These are phyloP conservation scores for Salix koriyanagi DNA, from an alignment of 345 rosid species.

Conservation along the genomic window DNA sequence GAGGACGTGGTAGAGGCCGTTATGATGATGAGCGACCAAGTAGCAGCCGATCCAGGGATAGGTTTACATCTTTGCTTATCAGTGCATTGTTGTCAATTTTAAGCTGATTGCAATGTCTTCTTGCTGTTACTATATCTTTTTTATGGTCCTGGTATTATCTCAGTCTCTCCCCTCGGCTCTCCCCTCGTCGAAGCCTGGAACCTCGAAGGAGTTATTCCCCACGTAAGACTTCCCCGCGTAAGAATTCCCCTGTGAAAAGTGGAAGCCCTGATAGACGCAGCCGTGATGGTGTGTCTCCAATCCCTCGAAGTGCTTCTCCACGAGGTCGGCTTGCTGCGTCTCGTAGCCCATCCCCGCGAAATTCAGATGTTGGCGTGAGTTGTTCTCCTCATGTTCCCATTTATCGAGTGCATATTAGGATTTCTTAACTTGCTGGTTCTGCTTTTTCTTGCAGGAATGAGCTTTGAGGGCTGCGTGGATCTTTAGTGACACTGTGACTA, in stretches of 20 bases:
- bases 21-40: constrained; percentile 44
- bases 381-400: neutral
- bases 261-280: constrained; percentile 36
- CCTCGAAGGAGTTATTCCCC: constrained; percentile 42
- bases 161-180: constrained; percentile 44
- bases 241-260: constrained; percentile 26
- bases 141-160: neutral
- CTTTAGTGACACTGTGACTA: constrained; percentile 4
- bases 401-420: neutral
- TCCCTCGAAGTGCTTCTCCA: constrained; percentile 36
- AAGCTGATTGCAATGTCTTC: neutral
- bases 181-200: constrained; percentile 40
- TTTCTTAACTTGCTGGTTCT: constrained; percentile 13
- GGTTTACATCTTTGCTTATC: constrained; percentile 21
- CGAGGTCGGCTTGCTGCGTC: constrained; percentile 34
- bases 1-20: constrained; percentile 39
- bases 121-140: neutral
- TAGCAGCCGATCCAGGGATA: constrained; percentile 42
- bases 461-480: constrained; percentile 9
- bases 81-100: neutral
- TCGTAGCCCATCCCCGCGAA: constrained; percentile 28
- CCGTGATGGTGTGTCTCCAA: constrained; percentile 26
- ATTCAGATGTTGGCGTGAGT: constrained; percentile 30
- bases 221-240: constrained; percentile 26
- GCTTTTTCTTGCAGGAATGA: constrained; percentile 47